Evolutionary conservation across 306 rosid species (phyloP).

Genomic region (Cucumis cinereus): DNA sequence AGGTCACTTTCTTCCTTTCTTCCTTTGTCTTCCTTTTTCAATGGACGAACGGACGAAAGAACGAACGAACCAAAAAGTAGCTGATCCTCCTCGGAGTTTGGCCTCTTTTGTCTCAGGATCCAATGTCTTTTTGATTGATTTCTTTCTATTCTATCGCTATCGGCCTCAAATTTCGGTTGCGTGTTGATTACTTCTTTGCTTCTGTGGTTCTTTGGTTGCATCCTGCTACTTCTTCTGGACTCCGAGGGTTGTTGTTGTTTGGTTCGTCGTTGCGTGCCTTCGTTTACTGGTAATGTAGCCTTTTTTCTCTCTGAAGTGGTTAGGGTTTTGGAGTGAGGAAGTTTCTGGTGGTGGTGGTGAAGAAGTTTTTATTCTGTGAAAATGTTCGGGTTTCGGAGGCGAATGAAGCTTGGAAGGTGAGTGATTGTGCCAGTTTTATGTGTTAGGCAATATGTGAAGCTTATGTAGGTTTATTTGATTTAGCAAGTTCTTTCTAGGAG

Average conservation of each 20-base stretch:
- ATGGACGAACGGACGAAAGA: neutral
- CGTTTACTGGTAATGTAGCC: conserved; percentile 15
- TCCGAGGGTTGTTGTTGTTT: neutral
- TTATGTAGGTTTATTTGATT: neutral
- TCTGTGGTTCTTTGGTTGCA: neutral
- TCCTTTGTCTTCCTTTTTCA: neutral
- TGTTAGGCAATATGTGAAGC: neutral
- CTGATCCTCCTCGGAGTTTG: conserved; percentile 6
- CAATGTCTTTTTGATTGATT: neutral
- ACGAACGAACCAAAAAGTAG: neutral
- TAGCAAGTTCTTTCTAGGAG: neutral
- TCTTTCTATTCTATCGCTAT: neutral
- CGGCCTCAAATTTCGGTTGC: neutral
- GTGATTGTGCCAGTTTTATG: neutral
- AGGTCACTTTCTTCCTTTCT: conserved; percentile 2
- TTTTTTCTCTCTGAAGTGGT: neutral
- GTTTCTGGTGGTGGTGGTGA: neutral
- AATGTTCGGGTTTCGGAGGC: conserved; percentile 87
- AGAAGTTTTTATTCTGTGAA: conserved; percentile 5
- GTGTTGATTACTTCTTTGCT: neutral
- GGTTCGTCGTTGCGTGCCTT: neutral
- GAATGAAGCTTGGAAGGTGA: conserved; percentile 70
- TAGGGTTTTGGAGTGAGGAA: conserved; percentile 11
- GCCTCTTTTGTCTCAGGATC: neutral
- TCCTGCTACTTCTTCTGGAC: neutral